Evolutionary conservation across 192 early-diverging fungal species (phyloP).

Genomic region (Entomortierella beljakovae): DNA sequence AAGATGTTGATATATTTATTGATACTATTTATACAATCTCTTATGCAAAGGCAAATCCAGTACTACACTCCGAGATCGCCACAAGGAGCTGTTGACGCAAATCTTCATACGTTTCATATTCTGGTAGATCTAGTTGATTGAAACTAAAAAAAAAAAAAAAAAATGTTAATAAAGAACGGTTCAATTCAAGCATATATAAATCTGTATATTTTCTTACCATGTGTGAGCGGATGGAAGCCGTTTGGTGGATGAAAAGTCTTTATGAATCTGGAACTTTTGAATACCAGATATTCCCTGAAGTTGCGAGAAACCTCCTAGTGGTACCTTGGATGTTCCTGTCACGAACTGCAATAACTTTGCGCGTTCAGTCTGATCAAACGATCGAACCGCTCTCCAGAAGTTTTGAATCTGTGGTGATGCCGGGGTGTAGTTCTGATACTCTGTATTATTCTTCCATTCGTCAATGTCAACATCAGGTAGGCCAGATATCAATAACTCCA

Average conservation of each 20-base stretch:
- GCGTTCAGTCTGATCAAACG: constrained; percentile 95
- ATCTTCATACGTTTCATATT: constrained; percentile 91
- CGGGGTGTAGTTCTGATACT: constrained; percentile 90
- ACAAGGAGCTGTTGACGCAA: constrained; percentile 83
- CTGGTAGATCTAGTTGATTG: constrained; percentile 96
- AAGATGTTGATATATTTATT: too few relatives aligned
- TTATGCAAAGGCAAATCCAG: constrained; percentile 86
- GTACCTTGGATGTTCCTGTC: constrained; percentile 97
- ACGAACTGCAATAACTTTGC: constrained; percentile 97
- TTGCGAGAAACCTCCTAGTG: constrained; percentile 90
- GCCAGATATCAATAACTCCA: constrained; percentile 97
- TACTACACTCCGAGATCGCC: constrained; percentile 93
- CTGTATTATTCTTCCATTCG: constrained; percentile 99
- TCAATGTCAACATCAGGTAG: constrained; percentile 98
- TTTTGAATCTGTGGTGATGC: constrained; percentile 93
- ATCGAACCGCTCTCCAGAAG: constrained; percentile 98
- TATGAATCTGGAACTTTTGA: constrained; percentile 99
- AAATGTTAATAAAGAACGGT: constrained; percentile 12
- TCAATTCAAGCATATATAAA: neutral
- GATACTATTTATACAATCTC: neutral
- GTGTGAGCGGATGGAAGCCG: constrained; percentile 96
- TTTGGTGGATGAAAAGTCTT: constrained; percentile 85
- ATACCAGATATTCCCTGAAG: constrained; percentile 94
- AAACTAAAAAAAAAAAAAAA: constrained; percentile 68
- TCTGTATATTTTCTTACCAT: constrained; percentile 67